Conservation (phyloP, 306 rosid species). For the Benincasa hispida region DNA sequence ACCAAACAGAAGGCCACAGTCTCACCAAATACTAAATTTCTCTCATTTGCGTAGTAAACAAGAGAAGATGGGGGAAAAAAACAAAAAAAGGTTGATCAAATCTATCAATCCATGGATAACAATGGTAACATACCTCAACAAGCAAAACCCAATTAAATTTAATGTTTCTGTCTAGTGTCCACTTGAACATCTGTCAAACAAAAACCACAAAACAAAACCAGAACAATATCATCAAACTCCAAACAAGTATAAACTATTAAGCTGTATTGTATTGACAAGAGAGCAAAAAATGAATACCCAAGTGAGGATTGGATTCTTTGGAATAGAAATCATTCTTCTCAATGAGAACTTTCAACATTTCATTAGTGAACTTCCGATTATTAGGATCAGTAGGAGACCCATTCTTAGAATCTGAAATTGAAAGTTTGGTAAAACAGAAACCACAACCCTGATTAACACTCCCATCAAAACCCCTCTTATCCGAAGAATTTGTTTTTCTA, state of each 20-base stretch:
- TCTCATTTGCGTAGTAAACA: neutral
- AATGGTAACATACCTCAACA: neutral
- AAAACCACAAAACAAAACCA: neutral
- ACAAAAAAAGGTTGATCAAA: neutral
- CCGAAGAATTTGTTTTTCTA: conserved; percentile 13
- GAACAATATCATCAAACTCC: neutral
- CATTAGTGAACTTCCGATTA: conserved; percentile 35
- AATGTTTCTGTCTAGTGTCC: neutral
- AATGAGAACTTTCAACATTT: conserved; percentile 40
- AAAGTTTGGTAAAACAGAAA: conserved; percentile 42
- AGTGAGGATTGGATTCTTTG: conserved; percentile 60
- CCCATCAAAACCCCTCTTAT: conserved; percentile 20
- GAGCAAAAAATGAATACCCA: conserved; percentile 11
- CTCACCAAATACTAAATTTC: neutral
- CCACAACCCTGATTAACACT: conserved; percentile 25
- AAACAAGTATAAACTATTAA: neutral
- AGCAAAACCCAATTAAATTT: neutral
- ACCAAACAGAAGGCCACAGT: neutral
- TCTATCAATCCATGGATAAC: neutral
- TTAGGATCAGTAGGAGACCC: conserved; percentile 51
- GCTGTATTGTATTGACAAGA: neutral
- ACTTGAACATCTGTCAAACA: neutral
- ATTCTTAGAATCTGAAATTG: conserved; percentile 27
- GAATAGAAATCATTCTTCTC: conserved; percentile 64
- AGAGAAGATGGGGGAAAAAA: neutral